phyloP scores from a whole-genome alignment of 163 green algal genomes.

The Prototheca cutis region DNA sequence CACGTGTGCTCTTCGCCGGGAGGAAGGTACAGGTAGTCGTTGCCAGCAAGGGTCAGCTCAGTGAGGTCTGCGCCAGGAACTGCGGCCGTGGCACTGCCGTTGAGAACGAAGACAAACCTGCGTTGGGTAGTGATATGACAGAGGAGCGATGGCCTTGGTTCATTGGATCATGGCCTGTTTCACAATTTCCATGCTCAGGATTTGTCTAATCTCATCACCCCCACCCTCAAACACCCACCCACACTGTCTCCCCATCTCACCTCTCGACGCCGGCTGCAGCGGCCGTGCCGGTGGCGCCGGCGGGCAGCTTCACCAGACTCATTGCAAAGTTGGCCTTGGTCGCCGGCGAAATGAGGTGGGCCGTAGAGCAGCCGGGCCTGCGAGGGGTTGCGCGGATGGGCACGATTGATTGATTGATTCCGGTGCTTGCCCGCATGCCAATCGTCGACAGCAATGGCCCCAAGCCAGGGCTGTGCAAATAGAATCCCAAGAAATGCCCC shows the following conservation, averaged over 20 bases:
- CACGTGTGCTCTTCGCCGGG: constrained; percentile 29
- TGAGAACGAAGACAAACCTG: constrained; percentile 69
- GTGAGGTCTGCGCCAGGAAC: constrained; percentile 16
- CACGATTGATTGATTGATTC: no score
- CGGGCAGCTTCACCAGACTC: constrained; percentile 63
- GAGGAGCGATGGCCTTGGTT: not conserved
- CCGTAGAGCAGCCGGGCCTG: constrained; percentile 53
- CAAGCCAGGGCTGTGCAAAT: no score
- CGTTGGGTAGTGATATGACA: not conserved
- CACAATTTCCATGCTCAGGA: not conserved
- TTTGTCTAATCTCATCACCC: no score
- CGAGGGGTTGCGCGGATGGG: no score
- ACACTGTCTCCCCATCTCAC: no score
- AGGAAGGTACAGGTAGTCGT: constrained; percentile 72
- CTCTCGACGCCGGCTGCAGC: constrained; percentile 43
- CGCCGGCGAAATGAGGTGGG: constrained; percentile 74
- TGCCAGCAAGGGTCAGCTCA: constrained; percentile 28
- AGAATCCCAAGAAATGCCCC: no score
- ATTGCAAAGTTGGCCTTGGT: constrained; percentile 77
- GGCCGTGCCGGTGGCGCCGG: constrained; percentile 9
- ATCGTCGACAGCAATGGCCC: no score
- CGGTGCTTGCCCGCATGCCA: not conserved
- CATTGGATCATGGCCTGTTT: not conserved
- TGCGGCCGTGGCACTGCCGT: no score
- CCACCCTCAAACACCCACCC: no score